Evolutionary conservation across 305 asterid species (phyloP).

Genomic region (Striga hermonthica): DNA sequence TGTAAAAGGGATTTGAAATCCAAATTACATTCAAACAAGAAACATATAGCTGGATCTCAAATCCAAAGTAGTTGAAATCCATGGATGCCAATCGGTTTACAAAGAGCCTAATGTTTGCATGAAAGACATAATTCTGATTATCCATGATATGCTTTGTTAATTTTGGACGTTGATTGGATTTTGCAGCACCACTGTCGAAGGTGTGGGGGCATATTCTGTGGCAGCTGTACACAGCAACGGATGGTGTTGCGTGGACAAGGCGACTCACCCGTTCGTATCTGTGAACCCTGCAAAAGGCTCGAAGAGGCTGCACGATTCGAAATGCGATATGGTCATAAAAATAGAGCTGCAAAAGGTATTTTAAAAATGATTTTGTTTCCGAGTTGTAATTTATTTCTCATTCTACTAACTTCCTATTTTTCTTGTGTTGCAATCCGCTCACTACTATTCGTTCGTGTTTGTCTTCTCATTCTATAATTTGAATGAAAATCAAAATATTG

Average conservation of each 20-base stretch:
- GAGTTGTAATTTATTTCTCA: constrained; percentile 19
- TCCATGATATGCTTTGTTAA: constrained; percentile 20
- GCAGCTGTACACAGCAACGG: constrained; percentile 80
- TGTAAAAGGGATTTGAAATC: too few relatives aligned
- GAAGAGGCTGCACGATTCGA: constrained; percentile 96
- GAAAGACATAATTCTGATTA: neutral
- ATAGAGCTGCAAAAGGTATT: constrained; percentile 65
- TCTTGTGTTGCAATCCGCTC: constrained; percentile 20
- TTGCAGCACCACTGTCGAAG: constrained; percentile 98
- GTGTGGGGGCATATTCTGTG: constrained; percentile 94
- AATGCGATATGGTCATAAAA: constrained; percentile 74
- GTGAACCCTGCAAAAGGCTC: constrained; percentile 89
- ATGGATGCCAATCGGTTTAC: too few relatives aligned
- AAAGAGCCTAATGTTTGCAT: constrained; percentile 5
- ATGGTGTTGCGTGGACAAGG: constrained; percentile 97
- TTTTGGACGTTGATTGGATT: constrained; percentile 35
- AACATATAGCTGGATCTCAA: too few relatives aligned
- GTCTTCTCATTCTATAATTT: neutral
- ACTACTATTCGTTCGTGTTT: neutral
- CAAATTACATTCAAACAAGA: too few relatives aligned
- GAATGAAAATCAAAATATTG: neutral
- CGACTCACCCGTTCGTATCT: constrained; percentile 91
- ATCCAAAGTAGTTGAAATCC: too few relatives aligned
- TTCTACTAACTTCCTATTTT: constrained; percentile 6
- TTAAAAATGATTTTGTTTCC: constrained; percentile 14